Evolutionary conservation across 2,329 filamentous ascomycete genomes (phyloP).

Genomic region (Clarireedia paspali): DNA sequence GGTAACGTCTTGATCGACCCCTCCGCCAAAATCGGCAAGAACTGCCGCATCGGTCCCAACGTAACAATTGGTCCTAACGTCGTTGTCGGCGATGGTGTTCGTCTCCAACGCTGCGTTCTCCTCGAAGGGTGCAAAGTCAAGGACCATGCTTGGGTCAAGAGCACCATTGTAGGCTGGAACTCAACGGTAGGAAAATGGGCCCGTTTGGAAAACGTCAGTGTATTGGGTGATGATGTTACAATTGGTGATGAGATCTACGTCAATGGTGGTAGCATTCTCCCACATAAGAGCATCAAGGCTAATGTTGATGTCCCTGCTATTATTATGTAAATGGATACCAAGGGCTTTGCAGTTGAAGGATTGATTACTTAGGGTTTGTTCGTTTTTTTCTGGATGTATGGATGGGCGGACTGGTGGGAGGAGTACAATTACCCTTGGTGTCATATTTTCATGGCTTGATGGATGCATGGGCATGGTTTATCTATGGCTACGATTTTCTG

Average conservation of each 20-base stretch:
- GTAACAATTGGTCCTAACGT: constrained; percentile 93
- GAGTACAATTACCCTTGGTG: no score
- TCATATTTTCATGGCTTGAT: not conserved
- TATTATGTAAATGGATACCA: constrained; percentile 47
- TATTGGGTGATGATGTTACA: constrained; percentile 93
- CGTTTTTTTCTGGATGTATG: not conserved
- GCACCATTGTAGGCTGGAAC: constrained; percentile 97
- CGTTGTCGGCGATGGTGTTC: constrained; percentile 86
- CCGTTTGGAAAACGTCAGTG: constrained; percentile 94
- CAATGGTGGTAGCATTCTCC: constrained; percentile 90
- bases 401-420: not conserved
- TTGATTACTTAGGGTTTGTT: not conserved
- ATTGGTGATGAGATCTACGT: constrained; percentile 98
- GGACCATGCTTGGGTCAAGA: constrained; percentile 99
- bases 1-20: constrained; percentile 95
- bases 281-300: constrained; percentile 97
- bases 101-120: constrained; percentile 87
- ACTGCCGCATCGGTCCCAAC: constrained; percentile 96
- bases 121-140: constrained; percentile 89
- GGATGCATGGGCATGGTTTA: not conserved
- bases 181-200: constrained; percentile 94
- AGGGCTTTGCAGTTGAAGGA: not conserved
- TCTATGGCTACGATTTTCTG: not conserved
- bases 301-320: constrained; percentile 80
- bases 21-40: constrained; percentile 91